Percentiles rank a stretch among this genome's conserved stretches.
Evolutionary conservation across 371 early-diverging fungal species (phyloP).

Genomic region (Zopfochytrium polystomum): DNA sequence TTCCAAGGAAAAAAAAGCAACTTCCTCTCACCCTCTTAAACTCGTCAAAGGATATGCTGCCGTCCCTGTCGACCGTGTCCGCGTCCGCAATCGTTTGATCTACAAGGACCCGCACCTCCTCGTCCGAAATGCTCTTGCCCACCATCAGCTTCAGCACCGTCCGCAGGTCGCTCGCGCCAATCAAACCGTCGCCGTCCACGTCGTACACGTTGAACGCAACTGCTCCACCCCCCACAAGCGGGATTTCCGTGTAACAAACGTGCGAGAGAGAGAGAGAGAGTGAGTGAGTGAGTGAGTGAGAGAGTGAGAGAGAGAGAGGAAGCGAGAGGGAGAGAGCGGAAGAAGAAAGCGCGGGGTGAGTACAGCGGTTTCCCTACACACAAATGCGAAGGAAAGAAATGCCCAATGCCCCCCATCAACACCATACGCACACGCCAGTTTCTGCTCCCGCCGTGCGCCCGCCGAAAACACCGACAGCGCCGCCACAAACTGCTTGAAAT

Average conservation of each 20-base stretch:
- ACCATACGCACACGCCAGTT: conserved; percentile 33
- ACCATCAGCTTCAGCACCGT: conserved; percentile 45
- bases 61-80: conserved; percentile 45
- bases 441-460: conserved; percentile 38
- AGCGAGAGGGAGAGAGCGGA: too few species aligned
- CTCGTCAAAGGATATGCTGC: conserved; percentile 40
- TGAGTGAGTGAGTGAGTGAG: too few species aligned
- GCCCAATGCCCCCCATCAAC: not conserved
- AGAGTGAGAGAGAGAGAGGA: too few species aligned
- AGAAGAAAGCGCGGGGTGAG: too few species aligned
- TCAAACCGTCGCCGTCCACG: conserved; percentile 43
- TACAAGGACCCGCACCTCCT: conserved; percentile 38
- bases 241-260: too few species aligned
- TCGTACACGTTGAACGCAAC: conserved; percentile 52
- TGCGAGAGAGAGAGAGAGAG: not conserved
- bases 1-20: not conserved
- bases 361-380: too few species aligned
- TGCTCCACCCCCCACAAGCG: too few species aligned
- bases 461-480: conserved; percentile 36
- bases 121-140: conserved; percentile 34
- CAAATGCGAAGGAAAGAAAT: too few species aligned
- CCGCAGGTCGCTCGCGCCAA: conserved; percentile 34
- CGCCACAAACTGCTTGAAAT: conserved; percentile 38
- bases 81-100: conserved; percentile 43
- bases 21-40: conserved; percentile 32